phyloP scores from a whole-genome alignment of 441 rosid genomes.

The Manihot esculenta region DNA sequence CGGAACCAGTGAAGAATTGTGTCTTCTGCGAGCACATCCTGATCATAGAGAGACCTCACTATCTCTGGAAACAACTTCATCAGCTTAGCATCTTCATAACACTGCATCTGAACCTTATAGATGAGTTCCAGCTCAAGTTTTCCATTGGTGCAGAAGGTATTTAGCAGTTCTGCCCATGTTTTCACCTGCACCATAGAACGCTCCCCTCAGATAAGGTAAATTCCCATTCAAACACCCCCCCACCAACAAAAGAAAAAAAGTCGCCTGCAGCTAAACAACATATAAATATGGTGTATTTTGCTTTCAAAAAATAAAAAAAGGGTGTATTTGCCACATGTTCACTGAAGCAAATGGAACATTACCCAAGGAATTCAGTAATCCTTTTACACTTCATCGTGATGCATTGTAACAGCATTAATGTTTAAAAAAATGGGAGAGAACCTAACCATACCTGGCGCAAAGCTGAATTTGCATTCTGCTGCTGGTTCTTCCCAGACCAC shows the following conservation, averaged over 20 bases:
- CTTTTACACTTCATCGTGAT: background rate
- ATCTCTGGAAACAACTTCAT: slow-evolving; percentile 97
- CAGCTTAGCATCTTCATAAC: slow-evolving; percentile 95
- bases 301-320: no score
- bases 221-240: no score
- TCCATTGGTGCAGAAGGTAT: slow-evolving; percentile 76
- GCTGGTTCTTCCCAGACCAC: slow-evolving; percentile 99
- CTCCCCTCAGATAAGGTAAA: background rate
- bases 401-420: background rate
- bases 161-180: slow-evolving; percentile 80
- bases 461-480: slow-evolving; percentile 92
- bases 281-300: background rate
- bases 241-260: no score
- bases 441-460: slow-evolving; percentile 66
- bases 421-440: background rate
- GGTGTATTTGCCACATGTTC: no score
- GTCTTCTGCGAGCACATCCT: slow-evolving; percentile 95
- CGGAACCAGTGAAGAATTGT: slow-evolving; percentile 89
- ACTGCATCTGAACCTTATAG: slow-evolving; percentile 96
- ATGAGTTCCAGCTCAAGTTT: slow-evolving; percentile 91
- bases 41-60: slow-evolving; percentile 80
- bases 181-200: slow-evolving; percentile 54
- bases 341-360: background rate
- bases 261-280: background rate
- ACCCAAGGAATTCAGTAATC: background rate